Conservation (phyloP, 495 filamentous ascomycete genomes). For the Penicillium ochrochloron region DNA sequence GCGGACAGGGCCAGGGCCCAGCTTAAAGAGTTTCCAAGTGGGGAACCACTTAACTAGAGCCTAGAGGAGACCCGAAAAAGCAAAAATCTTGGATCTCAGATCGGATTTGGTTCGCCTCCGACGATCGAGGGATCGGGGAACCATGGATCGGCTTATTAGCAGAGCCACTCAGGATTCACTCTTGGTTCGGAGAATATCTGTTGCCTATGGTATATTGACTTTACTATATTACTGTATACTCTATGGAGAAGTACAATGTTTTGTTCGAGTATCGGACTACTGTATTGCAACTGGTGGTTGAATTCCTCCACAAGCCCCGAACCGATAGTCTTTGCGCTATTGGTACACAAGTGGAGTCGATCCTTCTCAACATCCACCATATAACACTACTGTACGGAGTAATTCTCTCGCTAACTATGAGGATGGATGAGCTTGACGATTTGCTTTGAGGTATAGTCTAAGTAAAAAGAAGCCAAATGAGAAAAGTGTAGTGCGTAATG, state of each 20-base stretch:
- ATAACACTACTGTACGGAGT: neutral
- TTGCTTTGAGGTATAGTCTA: too few species aligned
- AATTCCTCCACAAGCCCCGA: neutral
- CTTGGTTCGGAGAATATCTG: neutral
- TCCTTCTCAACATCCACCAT: constrained; percentile 8
- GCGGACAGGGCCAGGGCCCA: constrained; percentile 8
- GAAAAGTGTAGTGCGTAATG: too few species aligned
- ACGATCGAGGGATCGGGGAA: constrained; percentile 6
- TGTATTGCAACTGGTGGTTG: neutral
- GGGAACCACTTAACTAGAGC: constrained; percentile 1
- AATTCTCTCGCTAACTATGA: too few species aligned
- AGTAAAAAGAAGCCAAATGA: too few species aligned
- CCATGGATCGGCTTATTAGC: neutral
- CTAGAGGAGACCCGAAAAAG: constrained; percentile 20
- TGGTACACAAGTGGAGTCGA: constrained; percentile 15
- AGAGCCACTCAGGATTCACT: neutral
- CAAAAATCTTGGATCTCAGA: constrained; percentile 17
- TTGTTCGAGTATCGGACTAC: neutral
- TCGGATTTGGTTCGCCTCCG: neutral
- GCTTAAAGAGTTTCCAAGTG: constrained; percentile 13
- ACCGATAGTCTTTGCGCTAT: constrained; percentile 21
- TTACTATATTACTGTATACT: too few species aligned
- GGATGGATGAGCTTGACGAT: too few species aligned
- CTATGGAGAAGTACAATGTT: neutral
- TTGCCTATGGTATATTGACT: neutral